A percentile compares a stretch with the other conserved stretches of the same genome.
Conservation (phyloP, 1,284 basidiomycete species). For the Rhodofomes roseus region DNA sequence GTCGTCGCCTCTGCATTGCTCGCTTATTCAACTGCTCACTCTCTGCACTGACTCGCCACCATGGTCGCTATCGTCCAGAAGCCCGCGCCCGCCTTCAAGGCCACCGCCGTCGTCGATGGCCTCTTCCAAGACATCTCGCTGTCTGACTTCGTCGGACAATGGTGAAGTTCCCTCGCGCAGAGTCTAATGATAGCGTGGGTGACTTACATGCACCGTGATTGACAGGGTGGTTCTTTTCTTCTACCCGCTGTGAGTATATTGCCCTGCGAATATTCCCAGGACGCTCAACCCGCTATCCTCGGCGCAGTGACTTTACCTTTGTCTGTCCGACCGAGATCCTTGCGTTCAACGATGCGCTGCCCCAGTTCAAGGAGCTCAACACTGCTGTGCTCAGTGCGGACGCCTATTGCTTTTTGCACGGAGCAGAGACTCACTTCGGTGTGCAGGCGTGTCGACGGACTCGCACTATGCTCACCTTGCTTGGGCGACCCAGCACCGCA, state of each 20-base stretch:
- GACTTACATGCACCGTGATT: not conserved
- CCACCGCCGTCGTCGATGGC: conserved; percentile 72
- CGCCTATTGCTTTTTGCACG: not conserved
- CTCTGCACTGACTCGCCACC: not conserved
- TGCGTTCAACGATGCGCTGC: conserved; percentile 84
- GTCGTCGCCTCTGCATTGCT: conserved; percentile 4
- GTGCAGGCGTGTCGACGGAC: conserved; percentile 74
- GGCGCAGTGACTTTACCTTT: conserved; percentile 70
- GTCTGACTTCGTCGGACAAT: conserved; percentile 76
- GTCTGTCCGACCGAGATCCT: conserved; percentile 93
- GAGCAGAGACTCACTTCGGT: not conserved
- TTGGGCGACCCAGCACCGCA: conserved; percentile 78
- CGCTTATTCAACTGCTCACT: not conserved
- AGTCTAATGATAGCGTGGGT: conserved; percentile 1
- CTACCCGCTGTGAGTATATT: conserved; percentile 66
- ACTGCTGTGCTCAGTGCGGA: conserved; percentile 72
- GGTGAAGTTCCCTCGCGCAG: conserved; percentile 41
- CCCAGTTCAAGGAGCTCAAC: conserved; percentile 69
- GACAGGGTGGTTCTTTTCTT: conserved; percentile 37
- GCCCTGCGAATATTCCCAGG: conserved; percentile 12
- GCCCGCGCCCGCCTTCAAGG: conserved; percentile 75
- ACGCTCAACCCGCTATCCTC: not conserved
- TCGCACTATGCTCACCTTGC: conserved; percentile 87
- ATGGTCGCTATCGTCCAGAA: conserved; percentile 76
- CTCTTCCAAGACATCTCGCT: conserved; percentile 75